Conservation (phyloP, 2,329 filamentous ascomycete genomes). For the Colletotrichum siamense region DNA sequence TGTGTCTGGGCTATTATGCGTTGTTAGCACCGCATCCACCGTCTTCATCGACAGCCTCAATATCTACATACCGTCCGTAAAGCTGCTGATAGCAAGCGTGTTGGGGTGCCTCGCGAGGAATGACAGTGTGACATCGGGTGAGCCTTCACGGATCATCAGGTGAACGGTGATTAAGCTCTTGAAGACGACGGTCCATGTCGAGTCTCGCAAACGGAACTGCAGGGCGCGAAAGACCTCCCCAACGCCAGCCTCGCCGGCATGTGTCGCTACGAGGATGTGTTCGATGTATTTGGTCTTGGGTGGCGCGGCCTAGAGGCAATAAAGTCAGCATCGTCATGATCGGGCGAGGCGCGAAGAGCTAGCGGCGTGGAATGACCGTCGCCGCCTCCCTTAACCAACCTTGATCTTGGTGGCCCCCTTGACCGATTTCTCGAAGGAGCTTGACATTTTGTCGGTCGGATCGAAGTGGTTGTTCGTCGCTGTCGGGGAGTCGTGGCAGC, state of each 20-base stretch:
- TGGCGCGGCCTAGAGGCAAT: slow-evolving; percentile 59
- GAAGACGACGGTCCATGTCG: slow-evolving; percentile 99
- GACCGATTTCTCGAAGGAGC: slow-evolving; percentile 97
- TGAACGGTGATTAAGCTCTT: slow-evolving; percentile 96
- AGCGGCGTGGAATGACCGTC: not conserved
- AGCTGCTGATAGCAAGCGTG: slow-evolving; percentile 85
- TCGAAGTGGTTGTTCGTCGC: not conserved
- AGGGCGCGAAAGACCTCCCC: slow-evolving; percentile 94
- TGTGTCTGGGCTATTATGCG: slow-evolving; percentile 79
- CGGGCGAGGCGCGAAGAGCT: not conserved
- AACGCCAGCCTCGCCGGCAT: slow-evolving; percentile 92
- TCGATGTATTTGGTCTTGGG: slow-evolving; percentile 99
- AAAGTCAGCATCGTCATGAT: slow-evolving; percentile 22
- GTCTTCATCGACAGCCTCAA: not conserved
- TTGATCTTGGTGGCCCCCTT: slow-evolving; percentile 99
- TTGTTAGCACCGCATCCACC: not conserved
- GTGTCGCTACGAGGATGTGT: slow-evolving; percentile 93
- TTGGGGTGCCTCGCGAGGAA: slow-evolving; percentile 85
- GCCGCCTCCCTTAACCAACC: slow-evolving; percentile 49
- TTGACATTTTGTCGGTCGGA: slow-evolving; percentile 63
- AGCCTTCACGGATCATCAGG: slow-evolving; percentile 95
- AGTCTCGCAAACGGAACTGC: slow-evolving; percentile 87
- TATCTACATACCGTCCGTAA: slow-evolving; percentile 79
- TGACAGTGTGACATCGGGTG: slow-evolving; percentile 83
- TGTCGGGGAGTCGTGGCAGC: not conserved